Conservation (phyloP, 768 basidiomycete genomes). For the Hygrophorus pudorinus region DNA sequence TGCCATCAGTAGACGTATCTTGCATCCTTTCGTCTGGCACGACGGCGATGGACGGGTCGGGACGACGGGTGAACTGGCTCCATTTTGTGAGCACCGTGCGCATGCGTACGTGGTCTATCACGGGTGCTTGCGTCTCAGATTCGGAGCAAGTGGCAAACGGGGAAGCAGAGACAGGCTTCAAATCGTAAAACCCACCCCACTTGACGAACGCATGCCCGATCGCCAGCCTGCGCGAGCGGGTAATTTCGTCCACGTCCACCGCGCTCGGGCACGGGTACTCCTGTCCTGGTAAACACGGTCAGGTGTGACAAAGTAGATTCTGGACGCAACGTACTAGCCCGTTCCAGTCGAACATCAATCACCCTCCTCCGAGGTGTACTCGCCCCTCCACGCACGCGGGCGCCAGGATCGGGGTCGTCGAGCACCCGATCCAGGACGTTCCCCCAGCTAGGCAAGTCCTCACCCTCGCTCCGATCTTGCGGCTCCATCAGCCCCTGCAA, state of each 20-base stretch:
- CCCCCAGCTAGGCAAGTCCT: not conserved
- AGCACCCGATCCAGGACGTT: constrained; percentile 1
- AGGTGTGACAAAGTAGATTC: not conserved
- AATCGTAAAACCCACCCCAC: constrained; percentile 9
- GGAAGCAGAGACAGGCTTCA: not conserved
- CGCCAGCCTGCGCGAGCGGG: not conserved
- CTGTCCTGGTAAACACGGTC: not conserved
- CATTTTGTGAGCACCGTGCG: constrained; percentile 4
- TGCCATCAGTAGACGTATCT: too few relatives aligned
- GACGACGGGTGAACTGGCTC: constrained; percentile 5
- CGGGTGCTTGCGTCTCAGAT: too few relatives aligned
- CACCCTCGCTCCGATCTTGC: not conserved
- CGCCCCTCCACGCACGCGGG: too few relatives aligned
- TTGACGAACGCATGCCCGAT: constrained; percentile 7
- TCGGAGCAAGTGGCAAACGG: not conserved
- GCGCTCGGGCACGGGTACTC: not conserved
- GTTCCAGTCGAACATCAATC: constrained; percentile 6
- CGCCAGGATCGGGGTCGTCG: constrained; percentile 4
- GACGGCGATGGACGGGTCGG: constrained; percentile 1
- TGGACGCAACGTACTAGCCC: constrained; percentile 4
- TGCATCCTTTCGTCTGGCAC: not conserved
- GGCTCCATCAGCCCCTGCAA: constrained; percentile 9
- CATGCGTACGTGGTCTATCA: constrained; percentile 4
- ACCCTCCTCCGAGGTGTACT: not conserved
- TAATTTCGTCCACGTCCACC: not conserved